phyloP scores from a whole-genome alignment of 2,329 filamentous ascomycete genomes.

The Alternaria sp. region DNA sequence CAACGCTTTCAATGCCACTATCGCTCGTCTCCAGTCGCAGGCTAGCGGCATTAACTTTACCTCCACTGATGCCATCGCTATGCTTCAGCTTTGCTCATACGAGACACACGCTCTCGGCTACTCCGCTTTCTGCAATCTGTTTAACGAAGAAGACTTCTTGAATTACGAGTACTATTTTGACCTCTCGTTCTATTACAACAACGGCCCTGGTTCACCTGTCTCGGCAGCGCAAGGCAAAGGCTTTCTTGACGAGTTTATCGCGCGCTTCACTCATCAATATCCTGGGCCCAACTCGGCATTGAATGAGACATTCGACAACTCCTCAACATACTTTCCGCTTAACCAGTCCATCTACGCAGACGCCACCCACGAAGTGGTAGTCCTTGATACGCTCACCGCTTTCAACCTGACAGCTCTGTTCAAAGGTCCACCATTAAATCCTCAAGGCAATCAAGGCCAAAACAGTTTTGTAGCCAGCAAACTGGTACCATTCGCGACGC shows the following conservation, averaged over 20 bases:
- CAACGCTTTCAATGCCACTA: slow-evolving; percentile 41
- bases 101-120: slow-evolving; percentile 54
- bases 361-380: slow-evolving; percentile 56
- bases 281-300: slow-evolving; percentile 31
- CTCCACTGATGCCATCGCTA: slow-evolving; percentile 48
- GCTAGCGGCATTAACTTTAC: slow-evolving; percentile 42
- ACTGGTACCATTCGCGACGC: slow-evolving; percentile 43
- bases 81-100: slow-evolving; percentile 52
- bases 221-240: slow-evolving; percentile 46
- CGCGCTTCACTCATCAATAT: slow-evolving; percentile 38
- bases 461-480: slow-evolving; percentile 41
- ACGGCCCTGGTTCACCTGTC: slow-evolving; percentile 42
- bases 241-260: slow-evolving; percentile 42
- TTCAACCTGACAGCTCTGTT: slow-evolving; percentile 46
- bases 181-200: slow-evolving; percentile 50
- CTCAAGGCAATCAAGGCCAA: slow-evolving; percentile 24
- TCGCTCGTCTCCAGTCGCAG: slow-evolving; percentile 41
- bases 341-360: slow-evolving; percentile 55
- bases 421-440: slow-evolving; percentile 34
- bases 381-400: slow-evolving; percentile 40
- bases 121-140: slow-evolving; percentile 55
- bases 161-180: slow-evolving; percentile 58
- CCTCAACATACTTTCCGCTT: slow-evolving; percentile 55
- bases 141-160: slow-evolving; percentile 55
- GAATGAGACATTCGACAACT: slow-evolving; percentile 51